Conservation (phyloP, 1,139 yeast genomes). For the Yamadazyma jaroonii region DNA sequence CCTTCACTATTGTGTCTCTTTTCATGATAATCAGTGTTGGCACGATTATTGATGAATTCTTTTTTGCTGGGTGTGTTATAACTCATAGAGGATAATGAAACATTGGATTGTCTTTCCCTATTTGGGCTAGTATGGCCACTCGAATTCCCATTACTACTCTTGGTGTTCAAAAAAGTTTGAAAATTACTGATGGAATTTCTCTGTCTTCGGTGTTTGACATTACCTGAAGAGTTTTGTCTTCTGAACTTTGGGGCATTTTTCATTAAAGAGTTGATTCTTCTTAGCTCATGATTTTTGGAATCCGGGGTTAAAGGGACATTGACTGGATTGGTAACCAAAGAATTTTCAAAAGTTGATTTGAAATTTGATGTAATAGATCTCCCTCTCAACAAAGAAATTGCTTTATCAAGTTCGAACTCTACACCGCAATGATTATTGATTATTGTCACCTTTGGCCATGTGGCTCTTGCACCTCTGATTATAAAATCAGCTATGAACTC, state of each 20-base stretch:
- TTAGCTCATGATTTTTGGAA: slow-evolving; percentile 8
- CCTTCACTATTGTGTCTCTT: slow-evolving; percentile 6
- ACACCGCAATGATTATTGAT: slow-evolving; percentile 86
- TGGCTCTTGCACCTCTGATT: slow-evolving; percentile 82
- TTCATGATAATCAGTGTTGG: slow-evolving; percentile 11
- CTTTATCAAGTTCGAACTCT: slow-evolving; percentile 81
- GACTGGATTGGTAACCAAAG: slow-evolving; percentile 6
- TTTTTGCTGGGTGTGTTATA: slow-evolving; percentile 12
- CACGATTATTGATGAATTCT: slow-evolving; percentile 7
- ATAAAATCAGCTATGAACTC: slow-evolving; percentile 69
- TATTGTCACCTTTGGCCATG: slow-evolving; percentile 88
- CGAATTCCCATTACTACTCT: too few species aligned
- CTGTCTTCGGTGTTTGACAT: slow-evolving; percentile 14
- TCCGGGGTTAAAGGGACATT: slow-evolving; percentile 1
- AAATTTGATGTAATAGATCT: slow-evolving; percentile 48
- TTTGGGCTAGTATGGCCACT: slow-evolving; percentile 3
- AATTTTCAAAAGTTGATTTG: slow-evolving; percentile 12
- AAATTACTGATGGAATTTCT: slow-evolving; percentile 26
- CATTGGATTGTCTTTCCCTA: slow-evolving; percentile 24
- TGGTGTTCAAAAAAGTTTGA: slow-evolving; percentile 7
- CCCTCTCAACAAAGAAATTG: slow-evolving; percentile 67
- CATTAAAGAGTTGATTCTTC: slow-evolving; percentile 6
- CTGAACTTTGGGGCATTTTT: slow-evolving; percentile 16
- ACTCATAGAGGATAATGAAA: slow-evolving; percentile 24
- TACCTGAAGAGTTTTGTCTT: slow-evolving; percentile 22